Base-by-base conservation (phyloP, 2,329 filamentous ascomycete genomes). In the Cladosporium sp. region DNA sequence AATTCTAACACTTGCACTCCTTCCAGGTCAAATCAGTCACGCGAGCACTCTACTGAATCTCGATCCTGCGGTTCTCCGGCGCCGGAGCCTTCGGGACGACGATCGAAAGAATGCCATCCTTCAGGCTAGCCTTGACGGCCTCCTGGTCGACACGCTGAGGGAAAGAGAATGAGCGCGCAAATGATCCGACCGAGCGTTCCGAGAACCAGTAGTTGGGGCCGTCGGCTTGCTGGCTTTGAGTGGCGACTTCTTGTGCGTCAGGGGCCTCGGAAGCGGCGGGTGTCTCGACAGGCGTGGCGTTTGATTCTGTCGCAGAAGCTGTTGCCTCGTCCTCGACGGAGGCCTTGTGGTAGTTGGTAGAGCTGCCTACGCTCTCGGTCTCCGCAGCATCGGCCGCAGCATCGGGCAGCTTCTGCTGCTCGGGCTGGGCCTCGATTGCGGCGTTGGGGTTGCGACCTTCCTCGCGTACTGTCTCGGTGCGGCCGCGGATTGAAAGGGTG, bases 401-500 rank as follows among this genome's bases (percentile, higher is more conserved):
- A 18, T 29, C 48, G 13, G 32, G 7, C 7, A 47, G 39, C 29
- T 44, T 45, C 17, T 44, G 18, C 18, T 41, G 42, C 29, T 40
- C 37, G 11, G 27, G 61, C 53, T 56, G 52, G 29, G 64, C 70
- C 56, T 82, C 77, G 49, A 82, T 69, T 43, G 73, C 68, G 43
- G 70, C 74, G 24, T 77, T 68, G 22, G 78, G 71, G 27, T 78
- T 69, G 2, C 75, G 71, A 2, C 79, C 79, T 34, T 80, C 70
- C 53, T 80, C 79, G 68, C 81, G 79, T 57, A 73, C 73, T 58
- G 83, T 80, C 70, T 90, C 86, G 50, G 82, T 78, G 56, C 77
- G 81, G 63, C 88, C 88, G 52, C 80, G 81, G 66, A 93, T 76
- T 56, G 82, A 77, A 38, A 92, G 73, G 13, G 86, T 90, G 71